Percentiles rank a stretch among this genome's conserved stretches.
phyloP scores from a whole-genome alignment of 1,284 basidiomycete species.

The Marasmius sp. region DNA sequence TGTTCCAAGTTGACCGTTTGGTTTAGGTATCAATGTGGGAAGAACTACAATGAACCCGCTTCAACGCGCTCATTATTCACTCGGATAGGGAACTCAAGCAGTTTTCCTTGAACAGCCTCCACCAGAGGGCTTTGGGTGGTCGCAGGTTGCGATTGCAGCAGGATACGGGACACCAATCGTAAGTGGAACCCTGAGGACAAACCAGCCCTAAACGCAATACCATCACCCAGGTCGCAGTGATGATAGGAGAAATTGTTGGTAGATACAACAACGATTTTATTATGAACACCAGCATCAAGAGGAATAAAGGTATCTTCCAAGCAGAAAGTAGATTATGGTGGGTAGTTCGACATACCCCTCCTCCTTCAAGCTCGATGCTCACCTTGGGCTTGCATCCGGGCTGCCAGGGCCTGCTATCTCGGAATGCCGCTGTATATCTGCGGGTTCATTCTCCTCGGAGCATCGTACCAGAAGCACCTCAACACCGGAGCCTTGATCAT shows the following conservation, averaged over 20 bases:
- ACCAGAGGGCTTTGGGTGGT: constrained; percentile 51
- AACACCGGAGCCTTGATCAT: constrained; percentile 49
- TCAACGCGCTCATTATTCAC: too few species aligned
- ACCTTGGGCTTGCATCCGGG: neutral
- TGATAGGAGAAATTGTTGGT: constrained; percentile 64
- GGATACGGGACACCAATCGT: constrained; percentile 54
- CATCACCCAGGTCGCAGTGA: constrained; percentile 47
- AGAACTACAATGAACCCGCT: too few species aligned
- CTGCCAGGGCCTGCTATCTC: constrained; percentile 56
- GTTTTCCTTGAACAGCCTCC: constrained; percentile 54
- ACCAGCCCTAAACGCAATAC: neutral
- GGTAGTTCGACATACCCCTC: constrained; percentile 15
- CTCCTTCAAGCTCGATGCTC: neutral
- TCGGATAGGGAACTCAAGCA: constrained; percentile 48
- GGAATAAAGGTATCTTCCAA: constrained; percentile 63
- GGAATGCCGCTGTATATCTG: constrained; percentile 58
- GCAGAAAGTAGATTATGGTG: constrained; percentile 67
- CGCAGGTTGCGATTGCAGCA: constrained; percentile 41
- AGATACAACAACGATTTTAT: constrained; percentile 64
- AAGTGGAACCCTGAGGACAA: constrained; percentile 10
- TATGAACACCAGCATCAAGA: constrained; percentile 47
- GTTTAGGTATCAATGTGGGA: constrained; percentile 46
- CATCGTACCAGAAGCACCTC: constrained; percentile 50
- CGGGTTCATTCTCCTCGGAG: constrained; percentile 59
- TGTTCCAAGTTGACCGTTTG: neutral